These are phyloP conservation scores for Citrullus amarus DNA, from an alignment of 306 rosid species.

Conservation along the genomic window DNA sequence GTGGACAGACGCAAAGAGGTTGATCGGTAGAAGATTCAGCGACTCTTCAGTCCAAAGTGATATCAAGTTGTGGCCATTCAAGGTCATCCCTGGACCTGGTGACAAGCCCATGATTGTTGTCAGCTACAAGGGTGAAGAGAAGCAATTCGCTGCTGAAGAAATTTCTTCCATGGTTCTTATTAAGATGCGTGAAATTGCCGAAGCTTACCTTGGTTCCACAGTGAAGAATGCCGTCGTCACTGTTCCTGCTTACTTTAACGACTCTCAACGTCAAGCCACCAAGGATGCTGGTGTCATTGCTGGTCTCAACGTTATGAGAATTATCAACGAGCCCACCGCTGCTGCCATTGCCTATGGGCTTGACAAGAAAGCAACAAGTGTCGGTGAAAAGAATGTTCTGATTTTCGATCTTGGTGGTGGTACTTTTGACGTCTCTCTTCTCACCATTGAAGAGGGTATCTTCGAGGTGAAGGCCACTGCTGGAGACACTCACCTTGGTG, in stretches of 20 bases:
- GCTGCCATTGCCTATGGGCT: conserved; percentile 69
- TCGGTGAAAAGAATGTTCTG: conserved; percentile 59
- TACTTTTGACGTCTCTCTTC: conserved; percentile 62
- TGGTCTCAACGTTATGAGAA: conserved; percentile 50
- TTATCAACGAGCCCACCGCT: conserved; percentile 59
- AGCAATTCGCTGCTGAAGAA: conserved; percentile 51
- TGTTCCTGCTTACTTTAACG: conserved; percentile 59
- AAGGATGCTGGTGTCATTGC: conserved; percentile 74
- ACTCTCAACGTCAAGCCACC: conserved; percentile 61
- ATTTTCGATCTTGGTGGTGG: conserved; percentile 67
- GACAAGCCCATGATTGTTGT: conserved; percentile 56
- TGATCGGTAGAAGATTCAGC: conserved; percentile 45
- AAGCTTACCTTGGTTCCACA: conserved; percentile 48
- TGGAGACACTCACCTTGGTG: conserved; percentile 66
- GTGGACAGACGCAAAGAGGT: conserved; percentile 45
- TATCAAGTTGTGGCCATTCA: conserved; percentile 57
- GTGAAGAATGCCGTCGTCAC: conserved; percentile 57
- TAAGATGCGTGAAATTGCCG: conserved; percentile 67
- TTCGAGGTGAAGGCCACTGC: conserved; percentile 71
- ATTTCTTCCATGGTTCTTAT: conserved; percentile 57
- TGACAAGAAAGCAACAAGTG: conserved; percentile 66
- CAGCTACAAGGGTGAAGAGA: conserved; percentile 56
- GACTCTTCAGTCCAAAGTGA: conserved; percentile 62
- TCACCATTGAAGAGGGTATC: conserved; percentile 66
- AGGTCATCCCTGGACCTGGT: conserved; percentile 39